Conservation (phyloP, 192 early-diverging fungal genomes). For the Spinellus fusiger region DNA sequence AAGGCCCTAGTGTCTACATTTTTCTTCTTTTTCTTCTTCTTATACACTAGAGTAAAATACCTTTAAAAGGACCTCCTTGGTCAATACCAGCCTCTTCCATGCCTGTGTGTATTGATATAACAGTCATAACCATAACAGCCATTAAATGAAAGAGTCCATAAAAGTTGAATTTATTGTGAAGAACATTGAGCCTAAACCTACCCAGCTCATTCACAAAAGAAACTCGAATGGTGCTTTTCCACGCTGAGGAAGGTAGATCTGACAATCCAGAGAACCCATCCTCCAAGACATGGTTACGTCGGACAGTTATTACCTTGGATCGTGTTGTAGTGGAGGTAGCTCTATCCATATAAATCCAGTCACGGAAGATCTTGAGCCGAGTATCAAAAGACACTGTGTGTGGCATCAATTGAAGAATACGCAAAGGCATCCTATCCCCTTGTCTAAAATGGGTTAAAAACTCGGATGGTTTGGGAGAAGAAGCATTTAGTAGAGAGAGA, state of each 20-base stretch:
- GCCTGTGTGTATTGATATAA: constrained; percentile 34
- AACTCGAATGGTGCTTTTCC: constrained; percentile 46
- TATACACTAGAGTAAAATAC: constrained; percentile 39
- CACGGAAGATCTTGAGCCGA: constrained; percentile 81
- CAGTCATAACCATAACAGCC: too few species aligned
- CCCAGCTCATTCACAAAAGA: constrained; percentile 48
- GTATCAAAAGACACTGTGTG: constrained; percentile 86
- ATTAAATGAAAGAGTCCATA: constrained; percentile 24
- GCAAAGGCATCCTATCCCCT: constrained; percentile 37
- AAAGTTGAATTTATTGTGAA: constrained; percentile 35
- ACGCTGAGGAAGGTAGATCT: constrained; percentile 32
- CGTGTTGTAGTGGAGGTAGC: constrained; percentile 19
- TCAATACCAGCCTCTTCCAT: constrained; percentile 72
- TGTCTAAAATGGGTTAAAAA: constrained; percentile 36
- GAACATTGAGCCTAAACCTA: background rate
- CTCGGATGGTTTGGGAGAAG: constrained; percentile 27
- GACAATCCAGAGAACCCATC: constrained; percentile 60
- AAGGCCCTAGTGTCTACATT: background rate
- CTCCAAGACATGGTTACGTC: constrained; percentile 59
- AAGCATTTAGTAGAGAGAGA: constrained; percentile 21
- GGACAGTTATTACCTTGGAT: constrained; percentile 41
- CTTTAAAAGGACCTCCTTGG: constrained; percentile 82
- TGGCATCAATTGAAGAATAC: constrained; percentile 75
- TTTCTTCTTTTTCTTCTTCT: background rate
- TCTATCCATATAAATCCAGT: constrained; percentile 59